Evolutionary conservation across 768 basidiomycete species (phyloP).

Genomic region (Fibroporia radiculosa): DNA sequence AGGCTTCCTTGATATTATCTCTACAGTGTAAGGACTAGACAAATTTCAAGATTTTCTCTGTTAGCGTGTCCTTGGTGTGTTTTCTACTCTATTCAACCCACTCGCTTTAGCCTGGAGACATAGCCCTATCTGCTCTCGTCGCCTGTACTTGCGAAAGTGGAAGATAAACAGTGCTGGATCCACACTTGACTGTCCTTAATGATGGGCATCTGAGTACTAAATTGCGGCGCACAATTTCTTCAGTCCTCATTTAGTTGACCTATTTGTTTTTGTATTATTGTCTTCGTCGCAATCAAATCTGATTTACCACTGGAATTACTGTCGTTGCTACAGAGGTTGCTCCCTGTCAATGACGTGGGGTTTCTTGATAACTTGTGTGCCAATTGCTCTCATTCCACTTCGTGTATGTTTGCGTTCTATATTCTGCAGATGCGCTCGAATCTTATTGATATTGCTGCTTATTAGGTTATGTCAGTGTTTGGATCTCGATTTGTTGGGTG

Average conservation of each 20-base stretch:
- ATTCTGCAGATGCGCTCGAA: too few relatives aligned
- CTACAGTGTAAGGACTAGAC: background rate
- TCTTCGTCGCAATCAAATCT: background rate
- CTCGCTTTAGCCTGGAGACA: slow-evolving; percentile 74
- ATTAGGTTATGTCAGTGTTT: too few relatives aligned
- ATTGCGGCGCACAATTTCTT: slow-evolving; percentile 38
- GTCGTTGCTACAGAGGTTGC: background rate
- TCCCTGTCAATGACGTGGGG: background rate
- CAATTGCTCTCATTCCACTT: too few relatives aligned
- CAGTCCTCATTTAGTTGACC: slow-evolving; percentile 4
- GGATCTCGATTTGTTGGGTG: too few relatives aligned
- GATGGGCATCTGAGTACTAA: slow-evolving; percentile 78
- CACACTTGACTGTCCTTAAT: slow-evolving; percentile 63
- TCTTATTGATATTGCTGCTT: too few relatives aligned
- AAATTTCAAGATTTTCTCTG: background rate
- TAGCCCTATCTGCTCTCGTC: slow-evolving; percentile 68
- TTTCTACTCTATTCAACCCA: slow-evolving; percentile 32
- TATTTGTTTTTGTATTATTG: background rate
- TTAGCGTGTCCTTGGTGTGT: background rate
- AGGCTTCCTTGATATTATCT: background rate
- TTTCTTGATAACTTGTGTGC: background rate
- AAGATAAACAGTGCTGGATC: slow-evolving; percentile 54
- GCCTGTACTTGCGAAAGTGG: slow-evolving; percentile 73
- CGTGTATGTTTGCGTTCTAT: too few relatives aligned
- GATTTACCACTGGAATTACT: background rate